phyloP scores from a whole-genome alignment of 257 asterid genomes.

The Vinca minor region DNA sequence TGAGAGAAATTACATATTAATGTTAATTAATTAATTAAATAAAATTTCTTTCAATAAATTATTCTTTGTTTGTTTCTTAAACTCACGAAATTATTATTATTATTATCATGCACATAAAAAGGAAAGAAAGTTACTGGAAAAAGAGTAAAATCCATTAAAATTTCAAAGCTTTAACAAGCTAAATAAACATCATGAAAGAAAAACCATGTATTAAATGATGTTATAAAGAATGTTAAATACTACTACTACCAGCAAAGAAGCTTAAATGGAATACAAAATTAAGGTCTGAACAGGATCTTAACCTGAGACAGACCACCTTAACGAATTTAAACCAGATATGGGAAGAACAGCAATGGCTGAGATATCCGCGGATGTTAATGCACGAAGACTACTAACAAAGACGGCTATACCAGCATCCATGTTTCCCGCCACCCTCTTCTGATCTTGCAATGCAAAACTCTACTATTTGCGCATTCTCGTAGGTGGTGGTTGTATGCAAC shows the following conservation, averaged over 20 bases:
- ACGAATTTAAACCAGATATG: conserved; percentile 11
- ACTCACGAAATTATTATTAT: no score
- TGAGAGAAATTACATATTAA: no score
- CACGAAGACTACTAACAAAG: conserved; percentile 13
- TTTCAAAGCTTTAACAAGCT: neutral
- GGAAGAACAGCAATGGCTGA: conserved; percentile 19
- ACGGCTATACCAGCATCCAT: conserved; percentile 11
- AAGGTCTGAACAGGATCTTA: conserved; percentile 15
- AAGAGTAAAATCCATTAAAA: no score
- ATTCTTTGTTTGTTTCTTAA: no score
- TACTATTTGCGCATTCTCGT: neutral
- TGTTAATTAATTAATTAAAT: no score
- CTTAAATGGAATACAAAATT: conserved; percentile 17
- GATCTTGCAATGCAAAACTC: conserved; percentile 8
- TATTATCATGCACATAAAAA: no score
- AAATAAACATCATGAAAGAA: neutral
- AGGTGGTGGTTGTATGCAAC: conserved; percentile 6
- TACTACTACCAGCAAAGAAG: conserved; percentile 14
- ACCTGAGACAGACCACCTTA: no score
- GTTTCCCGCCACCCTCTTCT: conserved; percentile 12
- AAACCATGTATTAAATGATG: neutral
- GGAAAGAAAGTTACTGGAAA: no score
- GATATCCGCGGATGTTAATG: neutral
- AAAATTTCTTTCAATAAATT: no score
- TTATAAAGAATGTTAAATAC: conserved; percentile 10